Base-by-base conservation (phyloP, 148 eudicot species). In the Nepenthes gracilis region DNA sequence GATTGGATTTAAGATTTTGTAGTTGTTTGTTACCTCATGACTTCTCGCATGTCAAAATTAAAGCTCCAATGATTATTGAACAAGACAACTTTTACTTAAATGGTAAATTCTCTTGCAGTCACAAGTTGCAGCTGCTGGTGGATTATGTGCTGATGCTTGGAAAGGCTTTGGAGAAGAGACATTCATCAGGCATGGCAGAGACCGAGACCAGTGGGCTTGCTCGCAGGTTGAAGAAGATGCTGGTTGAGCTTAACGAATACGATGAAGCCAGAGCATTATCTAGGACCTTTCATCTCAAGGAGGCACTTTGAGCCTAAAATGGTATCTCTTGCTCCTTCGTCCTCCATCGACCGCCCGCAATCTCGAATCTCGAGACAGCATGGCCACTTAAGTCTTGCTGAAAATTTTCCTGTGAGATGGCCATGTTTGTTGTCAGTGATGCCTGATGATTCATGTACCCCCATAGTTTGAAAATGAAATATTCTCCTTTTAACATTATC, bases 221-320 rank as follows among this genome's bases (percentile, higher is more conserved):
- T 59, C 93, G 88, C 32, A 74, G 96, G 36, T 59, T 93, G 72
- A 86, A 79, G 87, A 93, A 82, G 79, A 84, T 93, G 88, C 83
- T 88, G 54, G 94, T 88, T 55, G 96, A 88, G 66, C 87, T 93
- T 57, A 84, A 93, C 14, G 91, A 88, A 68, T 93, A 88, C 33
- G 98, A 93, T 62, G 80, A 79, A 47, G 98, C 96, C 59, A 75
- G 95, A 66, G 64, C 78, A 48, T 68, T 93, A 33, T 74, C 75
- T 1, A 79, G 82, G 76, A 93, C 88, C 37, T 93, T 93, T 60
- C 81, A 78, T 71, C 80, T 93, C 62, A 88, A 79, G 74, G 98
- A 81, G 76, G 96, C 98, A 9, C 71, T 90, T 2, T 86, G 62
- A 78, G 62, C 43, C 51, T 23, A 23, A 81, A 49, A 11, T 49